phyloP scores from a whole-genome alignment of 78 protist genomes.

The Diacronema lutheri region DNA sequence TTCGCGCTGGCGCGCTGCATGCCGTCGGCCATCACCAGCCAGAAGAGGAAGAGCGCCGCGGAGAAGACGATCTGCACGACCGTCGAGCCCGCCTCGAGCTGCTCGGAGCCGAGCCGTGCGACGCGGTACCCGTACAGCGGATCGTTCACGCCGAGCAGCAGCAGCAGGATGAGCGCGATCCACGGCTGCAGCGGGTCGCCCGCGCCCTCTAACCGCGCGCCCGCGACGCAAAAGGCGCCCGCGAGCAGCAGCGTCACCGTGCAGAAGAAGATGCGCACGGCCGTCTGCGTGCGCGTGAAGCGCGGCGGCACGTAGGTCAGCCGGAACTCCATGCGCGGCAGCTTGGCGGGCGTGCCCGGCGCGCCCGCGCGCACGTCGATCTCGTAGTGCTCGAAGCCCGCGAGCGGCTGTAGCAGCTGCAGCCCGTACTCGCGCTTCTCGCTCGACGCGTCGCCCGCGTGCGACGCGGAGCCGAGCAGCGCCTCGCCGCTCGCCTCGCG shows the following conservation, averaged over 20 bases:
- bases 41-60: background rate
- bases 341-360: background rate
- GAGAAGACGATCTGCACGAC: background rate
- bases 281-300: background rate
- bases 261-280: background rate
- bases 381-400: background rate
- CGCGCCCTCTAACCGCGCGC: background rate
- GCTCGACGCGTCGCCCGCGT: background rate
- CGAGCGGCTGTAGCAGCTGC: constrained; percentile 7
- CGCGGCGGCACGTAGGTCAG: background rate
- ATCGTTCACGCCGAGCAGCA: background rate
- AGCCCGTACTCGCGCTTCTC: background rate
- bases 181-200: background rate
- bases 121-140: background rate
- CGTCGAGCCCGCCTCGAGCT: background rate
- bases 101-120: background rate
- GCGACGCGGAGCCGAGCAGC: too few relatives aligned
- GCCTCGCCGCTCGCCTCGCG: too few relatives aligned
- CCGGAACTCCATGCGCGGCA: background rate
- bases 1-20: background rate
- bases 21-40: background rate
- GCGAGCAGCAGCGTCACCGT: background rate
- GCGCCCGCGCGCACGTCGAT: background rate
- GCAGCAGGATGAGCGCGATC: background rate
- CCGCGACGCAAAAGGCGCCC: background rate